phyloP scores from a whole-genome alignment of 1,284 basidiomycete genomes.

The Sporisorium iseilematis-ciliati region DNA sequence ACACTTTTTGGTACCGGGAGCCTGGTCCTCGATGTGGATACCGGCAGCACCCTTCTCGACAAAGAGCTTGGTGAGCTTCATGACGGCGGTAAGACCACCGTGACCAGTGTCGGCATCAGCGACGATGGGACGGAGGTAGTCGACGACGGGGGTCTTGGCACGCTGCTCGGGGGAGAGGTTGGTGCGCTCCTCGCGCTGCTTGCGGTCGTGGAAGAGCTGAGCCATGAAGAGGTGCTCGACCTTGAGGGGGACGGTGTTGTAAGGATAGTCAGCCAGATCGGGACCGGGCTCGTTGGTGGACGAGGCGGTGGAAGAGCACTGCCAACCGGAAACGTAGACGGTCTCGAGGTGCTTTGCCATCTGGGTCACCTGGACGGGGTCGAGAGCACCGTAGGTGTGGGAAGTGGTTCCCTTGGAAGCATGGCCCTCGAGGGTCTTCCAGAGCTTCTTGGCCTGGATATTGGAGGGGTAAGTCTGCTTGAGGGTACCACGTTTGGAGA shows the following conservation, averaged over 20 bases:
- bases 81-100: conserved; percentile 91
- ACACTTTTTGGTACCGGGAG: conserved; percentile 82
- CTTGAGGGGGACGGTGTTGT: conserved; percentile 77
- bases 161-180: conserved; percentile 78
- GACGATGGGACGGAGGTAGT: conserved; percentile 71
- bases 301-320: conserved; percentile 67
- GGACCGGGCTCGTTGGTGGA: conserved; percentile 70
- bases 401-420: conserved; percentile 76
- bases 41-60: conserved; percentile 89
- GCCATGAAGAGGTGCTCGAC: conserved; percentile 77
- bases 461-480: conserved; percentile 88
- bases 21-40: conserved; percentile 91
- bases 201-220: conserved; percentile 77
- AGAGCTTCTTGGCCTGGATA: conserved; percentile 88
- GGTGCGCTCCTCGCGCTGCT: conserved; percentile 73
- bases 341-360: conserved; percentile 70
- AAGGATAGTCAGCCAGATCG: conserved; percentile 74
- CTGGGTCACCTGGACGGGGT: conserved; percentile 86
- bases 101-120: conserved; percentile 76
- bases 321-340: conserved; percentile 70
- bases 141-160: conserved; percentile 70
- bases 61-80: conserved; percentile 94
- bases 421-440: conserved; percentile 76
- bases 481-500: conserved; percentile 91
- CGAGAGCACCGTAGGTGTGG: conserved; percentile 96